Evolutionary conservation across 2,329 filamentous ascomycete genomes (phyloP).

Genomic region (Fonsecaea erecta): DNA sequence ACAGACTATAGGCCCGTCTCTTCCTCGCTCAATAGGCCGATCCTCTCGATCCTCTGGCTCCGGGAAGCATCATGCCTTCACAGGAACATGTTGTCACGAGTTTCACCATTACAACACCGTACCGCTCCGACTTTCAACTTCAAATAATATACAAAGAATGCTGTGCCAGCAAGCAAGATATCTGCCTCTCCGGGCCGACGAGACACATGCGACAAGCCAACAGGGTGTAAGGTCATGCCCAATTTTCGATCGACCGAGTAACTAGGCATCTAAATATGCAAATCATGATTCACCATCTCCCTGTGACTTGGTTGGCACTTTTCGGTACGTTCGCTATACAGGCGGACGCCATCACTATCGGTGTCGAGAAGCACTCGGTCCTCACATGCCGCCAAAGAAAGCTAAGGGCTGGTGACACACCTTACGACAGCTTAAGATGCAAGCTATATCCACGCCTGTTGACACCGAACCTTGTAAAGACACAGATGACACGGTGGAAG

Average conservation of each 20-base stretch:
- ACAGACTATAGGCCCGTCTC: background rate
- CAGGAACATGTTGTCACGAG: background rate
- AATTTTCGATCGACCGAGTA: background rate
- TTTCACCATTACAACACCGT: background rate
- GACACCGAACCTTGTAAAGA: background rate
- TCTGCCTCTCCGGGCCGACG: background rate
- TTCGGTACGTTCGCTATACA: background rate
- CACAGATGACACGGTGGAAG: background rate
- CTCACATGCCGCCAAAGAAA: background rate
- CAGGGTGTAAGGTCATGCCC: background rate
- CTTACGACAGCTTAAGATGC: background rate
- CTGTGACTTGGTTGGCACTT: background rate
- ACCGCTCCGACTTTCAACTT: background rate
- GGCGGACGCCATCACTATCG: background rate
- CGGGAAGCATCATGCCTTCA: background rate
- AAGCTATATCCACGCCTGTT: background rate
- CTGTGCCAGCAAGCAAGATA: background rate
- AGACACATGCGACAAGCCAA: background rate
- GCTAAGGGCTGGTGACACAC: background rate
- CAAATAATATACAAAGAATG: background rate
- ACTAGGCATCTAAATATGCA: background rate
- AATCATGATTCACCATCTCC: background rate
- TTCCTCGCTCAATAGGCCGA: background rate
- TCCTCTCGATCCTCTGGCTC: background rate
- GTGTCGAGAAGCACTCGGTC: too few species aligned